Percentiles rank a stretch among this genome's conserved stretches.
These are phyloP conservation scores for Labyrinthula sp. DNA, from an alignment of 352 stramenopile genomes.

Conservation along the genomic window DNA sequence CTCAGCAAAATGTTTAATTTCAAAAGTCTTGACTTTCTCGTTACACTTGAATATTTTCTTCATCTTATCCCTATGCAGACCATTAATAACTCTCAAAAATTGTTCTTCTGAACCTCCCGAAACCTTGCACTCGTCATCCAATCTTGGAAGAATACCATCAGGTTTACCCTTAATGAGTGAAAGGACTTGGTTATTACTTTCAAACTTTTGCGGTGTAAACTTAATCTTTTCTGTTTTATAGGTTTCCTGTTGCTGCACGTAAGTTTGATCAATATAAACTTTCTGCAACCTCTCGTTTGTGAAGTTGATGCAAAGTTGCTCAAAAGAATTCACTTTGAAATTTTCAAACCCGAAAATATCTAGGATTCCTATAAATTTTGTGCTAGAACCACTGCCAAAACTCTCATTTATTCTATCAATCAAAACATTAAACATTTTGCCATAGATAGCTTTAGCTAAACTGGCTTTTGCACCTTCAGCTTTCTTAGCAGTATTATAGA, in stretches of 20 bases:
- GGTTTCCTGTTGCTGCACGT: constrained; percentile 56
- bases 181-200: constrained; percentile 47
- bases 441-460: constrained; percentile 54
- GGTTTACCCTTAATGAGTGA: constrained; percentile 11
- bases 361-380: constrained; percentile 57
- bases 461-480: constrained; percentile 6
- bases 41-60: too few species aligned
- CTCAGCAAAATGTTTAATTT: constrained; percentile 79
- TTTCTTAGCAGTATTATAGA: constrained; percentile 1
- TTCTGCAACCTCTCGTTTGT: constrained; percentile 59
- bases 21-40: too few species aligned
- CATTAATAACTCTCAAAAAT: too few species aligned
- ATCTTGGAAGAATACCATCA: neutral
- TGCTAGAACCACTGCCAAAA: constrained; percentile 6
- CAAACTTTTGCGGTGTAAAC: constrained; percentile 44
- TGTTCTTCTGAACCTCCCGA: too few species aligned
- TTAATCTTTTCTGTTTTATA: constrained; percentile 49
- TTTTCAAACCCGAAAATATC: constrained; percentile 83
- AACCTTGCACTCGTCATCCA: constrained; percentile 5
- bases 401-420: constrained; percentile 40
- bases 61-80: too few species aligned
- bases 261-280: constrained; percentile 58
- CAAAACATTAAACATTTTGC: constrained; percentile 78
- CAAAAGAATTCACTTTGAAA: constrained; percentile 71
- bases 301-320: constrained; percentile 73